Evolutionary conservation across 441 rosid genomes (phyloP).

Genomic region (Syzygium malaccense): DNA sequence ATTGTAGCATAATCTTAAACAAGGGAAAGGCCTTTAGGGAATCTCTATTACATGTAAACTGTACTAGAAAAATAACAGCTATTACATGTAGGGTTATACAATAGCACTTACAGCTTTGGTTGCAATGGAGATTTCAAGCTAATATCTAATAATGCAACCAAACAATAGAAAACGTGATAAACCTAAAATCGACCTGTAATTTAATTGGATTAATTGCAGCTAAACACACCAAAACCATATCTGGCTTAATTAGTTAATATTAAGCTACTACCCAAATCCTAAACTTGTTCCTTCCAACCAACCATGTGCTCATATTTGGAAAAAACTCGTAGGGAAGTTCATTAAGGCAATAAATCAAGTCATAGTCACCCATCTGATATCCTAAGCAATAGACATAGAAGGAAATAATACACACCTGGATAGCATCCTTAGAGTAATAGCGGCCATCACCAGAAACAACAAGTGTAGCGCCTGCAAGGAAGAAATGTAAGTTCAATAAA

Average conservation of each 20-base stretch:
- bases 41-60: neutral
- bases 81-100: neutral
- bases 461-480: conserved; percentile 73
- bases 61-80: neutral
- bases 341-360: neutral
- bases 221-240: neutral
- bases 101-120: neutral
- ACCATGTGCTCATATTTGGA: neutral
- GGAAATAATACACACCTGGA: conserved; percentile 58
- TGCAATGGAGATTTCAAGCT: neutral
- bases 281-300: neutral
- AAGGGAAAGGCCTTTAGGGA: neutral
- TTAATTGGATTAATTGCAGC: neutral
- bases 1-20: neutral
- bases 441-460: conserved; percentile 99
- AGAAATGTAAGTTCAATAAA: neutral
- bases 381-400: neutral
- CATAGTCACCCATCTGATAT: neutral
- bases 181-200: neutral
- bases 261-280: neutral
- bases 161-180: neutral
- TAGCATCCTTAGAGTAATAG: conserved; percentile 84
- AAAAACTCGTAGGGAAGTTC: neutral
- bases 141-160: neutral
- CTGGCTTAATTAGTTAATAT: neutral